Evolutionary conservation across 306 rosid genomes (phyloP), one percentile per base, ranked within the genome.

Genomic region (apple (Malus domestica)): DNA sequence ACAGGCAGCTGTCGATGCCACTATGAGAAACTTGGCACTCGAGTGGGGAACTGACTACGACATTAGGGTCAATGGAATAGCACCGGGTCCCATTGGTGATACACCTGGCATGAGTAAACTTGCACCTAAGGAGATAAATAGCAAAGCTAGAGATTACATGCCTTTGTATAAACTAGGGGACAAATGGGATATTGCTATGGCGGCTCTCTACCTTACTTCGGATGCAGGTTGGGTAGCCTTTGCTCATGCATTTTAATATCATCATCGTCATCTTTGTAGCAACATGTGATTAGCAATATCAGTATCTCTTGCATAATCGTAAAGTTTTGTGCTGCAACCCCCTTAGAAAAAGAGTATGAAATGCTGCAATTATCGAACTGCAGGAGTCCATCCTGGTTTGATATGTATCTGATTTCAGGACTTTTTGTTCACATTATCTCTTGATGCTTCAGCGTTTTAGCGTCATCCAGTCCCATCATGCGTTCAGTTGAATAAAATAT

Each of bases 21-120:
- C 90, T 30, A 95, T 90, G 25, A 89, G 98, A 85, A 95, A 87
- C 86, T 86, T 95, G 93, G 98, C 98, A 46, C 79, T 95, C 25
- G 98, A 95, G 76, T 95, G 98, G 98, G 98, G 98, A 42, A 71
- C 96, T 76, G 98, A 92, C 79, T 82, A 90, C 76, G 98, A 92
- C 80, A 90, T 95, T 60, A 86, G 96, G 78, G 97, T 92, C 69
- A 95, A 95, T 75, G 98, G 97, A 29, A 92, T 94, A 74, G 98
- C 96, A 46, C 98, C 98, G 0, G 98, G 98, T 35, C 97, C 97
- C 64, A 94, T 94, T 77, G 74, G 87, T 77, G 97, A 78, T 77
- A 94, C 98, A 18, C 85, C 97, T 70, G 98, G 98, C 74, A 58
- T 92, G 88, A 89, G 91, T 86, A 94, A 94, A 86, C 89, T 94